Conservation (phyloP, 2,329 filamentous ascomycete genomes). For the Thielaviopsis musarum region DNA sequence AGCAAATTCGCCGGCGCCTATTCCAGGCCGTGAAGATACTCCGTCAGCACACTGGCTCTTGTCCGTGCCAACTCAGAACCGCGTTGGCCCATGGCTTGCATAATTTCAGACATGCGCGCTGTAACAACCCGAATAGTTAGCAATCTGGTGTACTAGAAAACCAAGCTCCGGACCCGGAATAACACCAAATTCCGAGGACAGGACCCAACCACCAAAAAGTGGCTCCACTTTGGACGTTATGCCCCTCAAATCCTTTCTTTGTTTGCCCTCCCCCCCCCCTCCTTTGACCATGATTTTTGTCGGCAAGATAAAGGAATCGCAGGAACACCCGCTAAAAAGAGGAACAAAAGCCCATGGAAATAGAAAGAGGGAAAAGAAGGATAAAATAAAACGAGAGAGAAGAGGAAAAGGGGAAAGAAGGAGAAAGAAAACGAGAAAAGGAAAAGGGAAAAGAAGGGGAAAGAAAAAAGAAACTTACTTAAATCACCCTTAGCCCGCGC, state of each 20-base stretch:
- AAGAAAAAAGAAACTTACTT: slow-evolving; percentile 26
- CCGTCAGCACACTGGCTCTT: slow-evolving; percentile 39
- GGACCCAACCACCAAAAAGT: too few species aligned
- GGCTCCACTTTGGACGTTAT: too few species aligned
- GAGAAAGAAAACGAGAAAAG: background rate
- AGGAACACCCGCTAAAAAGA: too few species aligned
- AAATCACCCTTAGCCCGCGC: slow-evolving; percentile 44
- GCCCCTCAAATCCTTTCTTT: too few species aligned
- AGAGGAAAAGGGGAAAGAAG: background rate
- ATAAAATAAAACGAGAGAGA: background rate
- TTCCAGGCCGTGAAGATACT: slow-evolving; percentile 25
- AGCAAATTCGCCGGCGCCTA: too few species aligned
- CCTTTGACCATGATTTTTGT: too few species aligned
- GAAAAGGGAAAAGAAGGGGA: slow-evolving; percentile 8
- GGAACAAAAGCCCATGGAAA: too few species aligned
- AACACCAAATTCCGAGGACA: too few species aligned
- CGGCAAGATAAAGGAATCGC: too few species aligned
- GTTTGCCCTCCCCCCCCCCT: too few species aligned
- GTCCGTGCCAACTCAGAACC: slow-evolving; percentile 43
- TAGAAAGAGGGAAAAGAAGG: background rate
- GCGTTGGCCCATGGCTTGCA: slow-evolving; percentile 30
- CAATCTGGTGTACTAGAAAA: slow-evolving; percentile 19
- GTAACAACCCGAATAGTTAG: background rate
- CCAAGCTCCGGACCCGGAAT: too few species aligned
- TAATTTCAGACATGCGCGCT: background rate